Base-by-base conservation (phyloP, 2,329 filamentous ascomycete species). In the Chalara sp. region DNA sequence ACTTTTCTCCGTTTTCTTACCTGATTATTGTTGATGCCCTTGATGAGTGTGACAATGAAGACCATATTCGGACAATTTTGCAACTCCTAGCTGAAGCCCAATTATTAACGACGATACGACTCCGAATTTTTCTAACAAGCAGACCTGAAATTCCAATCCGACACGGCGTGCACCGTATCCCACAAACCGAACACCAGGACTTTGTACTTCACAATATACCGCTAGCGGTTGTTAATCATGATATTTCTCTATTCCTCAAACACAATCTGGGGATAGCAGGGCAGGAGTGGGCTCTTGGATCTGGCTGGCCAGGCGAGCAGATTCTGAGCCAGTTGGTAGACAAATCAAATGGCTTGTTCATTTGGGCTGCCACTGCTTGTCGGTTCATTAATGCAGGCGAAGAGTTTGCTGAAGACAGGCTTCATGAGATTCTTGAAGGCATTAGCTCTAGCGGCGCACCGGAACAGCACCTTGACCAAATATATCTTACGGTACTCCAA, bases 241-340 rank as follows among this genome's bases (percentile, higher is more conserved):
- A 21, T 21, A 21, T 21, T 3, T 21, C 21, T 21, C 21, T 21
- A 21, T 21, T 21, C 21, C 21, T 21, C 2, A 21, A 3, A 21
- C 21, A 21, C 21, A 21, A 21, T 3, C 21, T 21, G 21, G 21
- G 21, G 21, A 21, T 21, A 21, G 3, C 3, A 21, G 21, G 21
- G 21, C 21, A 21, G 21, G 21, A 21, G 28, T 42, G 10, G 13
- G 21, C 28, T 48, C 45, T 53, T n/a, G 41, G 13, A 3, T 11
- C 12, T 11, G 30, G 21, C 43, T 57, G 47, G 55, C 55, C 51
- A 21, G 50, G 48, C 12, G 32, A 46, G 32, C 13, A 29, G 37
- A 35, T 46, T 46, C 13, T 50, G 2, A 49, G 29, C 41, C 33
- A 49, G 12, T 50, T 67, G 10, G 57, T 61, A 39, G 10, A 39